These are phyloP conservation scores for Barbarea vulgaris DNA, from an alignment of 345 rosid species.

Conservation along the genomic window DNA sequence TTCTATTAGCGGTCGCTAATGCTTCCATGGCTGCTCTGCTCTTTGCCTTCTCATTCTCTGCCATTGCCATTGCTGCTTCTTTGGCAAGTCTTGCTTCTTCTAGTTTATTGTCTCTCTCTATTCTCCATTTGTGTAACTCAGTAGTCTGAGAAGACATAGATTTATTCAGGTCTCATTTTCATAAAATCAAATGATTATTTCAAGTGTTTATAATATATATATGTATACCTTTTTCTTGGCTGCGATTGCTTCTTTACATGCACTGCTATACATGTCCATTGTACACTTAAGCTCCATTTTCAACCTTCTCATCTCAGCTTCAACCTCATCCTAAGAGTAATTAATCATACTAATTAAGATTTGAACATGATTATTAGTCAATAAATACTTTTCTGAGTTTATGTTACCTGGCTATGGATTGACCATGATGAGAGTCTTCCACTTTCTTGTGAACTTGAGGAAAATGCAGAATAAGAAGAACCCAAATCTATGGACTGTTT, in stretches of 20 bases:
- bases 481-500: slow-evolving; percentile 29
- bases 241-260: slow-evolving; percentile 40
- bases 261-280: slow-evolving; percentile 42
- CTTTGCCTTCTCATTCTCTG: slow-evolving; percentile 41
- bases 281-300: slow-evolving; percentile 43
- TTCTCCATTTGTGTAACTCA: slow-evolving; percentile 34
- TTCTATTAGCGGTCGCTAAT: slow-evolving; percentile 29
- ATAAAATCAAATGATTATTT: background rate
- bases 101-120: slow-evolving; percentile 27
- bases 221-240: slow-evolving; percentile 39
- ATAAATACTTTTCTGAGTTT: background rate
- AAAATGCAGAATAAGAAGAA: slow-evolving; percentile 32
- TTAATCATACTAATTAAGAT: background rate
- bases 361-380: background rate
- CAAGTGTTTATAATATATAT: background rate
- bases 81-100: slow-evolving; percentile 41
- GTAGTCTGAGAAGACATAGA: slow-evolving; percentile 25
- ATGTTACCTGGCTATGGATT: slow-evolving; percentile 30
- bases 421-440: slow-evolving; percentile 25
- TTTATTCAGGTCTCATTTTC: background rate
- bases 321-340: slow-evolving; percentile 41
- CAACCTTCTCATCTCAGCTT: slow-evolving; percentile 46
- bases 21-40: slow-evolving; percentile 41
- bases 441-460: slow-evolving; percentile 32
- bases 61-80: slow-evolving; percentile 42